Evolutionary conservation across 352 stramenopile genomes (phyloP), one percentile per base, ranked within the genome.

Genomic region (Phytophthora podocarpi): DNA sequence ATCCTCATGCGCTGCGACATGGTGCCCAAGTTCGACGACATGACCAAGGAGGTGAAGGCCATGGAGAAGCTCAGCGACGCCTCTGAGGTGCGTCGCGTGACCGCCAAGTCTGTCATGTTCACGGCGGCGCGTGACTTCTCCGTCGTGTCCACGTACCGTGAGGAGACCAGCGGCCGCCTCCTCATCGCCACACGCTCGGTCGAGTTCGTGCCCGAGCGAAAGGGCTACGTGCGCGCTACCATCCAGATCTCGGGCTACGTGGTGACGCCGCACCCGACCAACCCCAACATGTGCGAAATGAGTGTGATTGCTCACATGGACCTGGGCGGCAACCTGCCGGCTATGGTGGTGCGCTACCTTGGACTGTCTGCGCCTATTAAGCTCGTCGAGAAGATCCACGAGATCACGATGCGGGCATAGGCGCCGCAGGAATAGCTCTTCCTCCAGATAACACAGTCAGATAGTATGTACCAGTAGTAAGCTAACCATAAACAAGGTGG

Each of bases 281-380:
- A 94, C 59, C 72, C 77, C 3, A 76, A 89, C 50, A 77, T 72
- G 34, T 91, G 85, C 64, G 79, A 91, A 56, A 57, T 91, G 21
- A 70, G 72, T 23, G 70, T 94, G 0, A 77, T 92, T 45, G 85
- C 82, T 8, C 80, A 94, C 71, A 90, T 94, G 70, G 79, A 94
- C 46, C 50, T 94, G 27, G 85, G 80, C 57, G 85, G 85, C 49
- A 80, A 82, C 61, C 37, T 94, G 39, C 85, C 85, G 1, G 70
- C 72, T 1, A 83, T 85, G 65, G 77, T 94, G 10, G 78, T 94
- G 64, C 78, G 81, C 16, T 90, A 89, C 64, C 59, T 92, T 10
- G 85, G 85, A 15, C 70, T 91, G 11, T 90, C 85, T 18, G 83
- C 82, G 5, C 85, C 85, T 2, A 94, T 94, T 59, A 92, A 94